phyloP scores from a whole-genome alignment of 306 rosid species.

The Carpinus viminea region DNA sequence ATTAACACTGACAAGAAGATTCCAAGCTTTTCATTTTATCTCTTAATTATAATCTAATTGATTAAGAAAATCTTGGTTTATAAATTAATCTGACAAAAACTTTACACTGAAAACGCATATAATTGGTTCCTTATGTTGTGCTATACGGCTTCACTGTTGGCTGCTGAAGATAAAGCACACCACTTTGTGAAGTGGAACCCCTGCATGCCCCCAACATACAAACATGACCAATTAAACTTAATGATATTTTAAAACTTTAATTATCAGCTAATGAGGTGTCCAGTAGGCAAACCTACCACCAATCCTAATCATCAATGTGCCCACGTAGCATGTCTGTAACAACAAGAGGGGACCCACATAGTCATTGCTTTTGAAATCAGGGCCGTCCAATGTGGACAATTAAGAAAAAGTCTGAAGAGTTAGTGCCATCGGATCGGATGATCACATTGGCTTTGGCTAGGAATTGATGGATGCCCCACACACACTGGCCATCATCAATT shows the following conservation, averaged over 20 bases:
- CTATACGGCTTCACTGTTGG: slow-evolving; percentile 1
- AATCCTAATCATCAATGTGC: slow-evolving; percentile 18
- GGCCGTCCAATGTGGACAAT: slow-evolving; percentile 30
- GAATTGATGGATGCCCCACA: neutral
- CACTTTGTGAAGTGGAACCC: slow-evolving; percentile 27
- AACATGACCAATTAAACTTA: slow-evolving; percentile 8
- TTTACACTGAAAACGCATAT: no score
- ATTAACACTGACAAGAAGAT: no score
- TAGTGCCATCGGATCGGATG: slow-evolving; percentile 9
- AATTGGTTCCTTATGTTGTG: neutral
- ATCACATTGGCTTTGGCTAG: neutral
- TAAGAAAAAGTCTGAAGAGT: slow-evolving; percentile 6
- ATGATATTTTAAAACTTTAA: neutral
- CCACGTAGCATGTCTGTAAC: slow-evolving; percentile 5
- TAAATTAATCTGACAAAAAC: no score
- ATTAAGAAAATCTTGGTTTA: no score
- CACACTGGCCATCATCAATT: slow-evolving; percentile 12
- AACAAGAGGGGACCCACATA: slow-evolving; percentile 4
- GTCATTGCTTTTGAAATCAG: neutral
- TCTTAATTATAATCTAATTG: no score
- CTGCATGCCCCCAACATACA: slow-evolving; percentile 17
- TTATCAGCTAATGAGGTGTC: slow-evolving; percentile 1
- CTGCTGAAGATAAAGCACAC: slow-evolving; percentile 11
- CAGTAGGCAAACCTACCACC: slow-evolving; percentile 12
- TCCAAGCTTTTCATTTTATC: no score